Evolutionary conservation across 176 grass and related monocot species (phyloP), one percentile per base, ranked within the genome.

Genomic region (Aegilops umbellulata): DNA sequence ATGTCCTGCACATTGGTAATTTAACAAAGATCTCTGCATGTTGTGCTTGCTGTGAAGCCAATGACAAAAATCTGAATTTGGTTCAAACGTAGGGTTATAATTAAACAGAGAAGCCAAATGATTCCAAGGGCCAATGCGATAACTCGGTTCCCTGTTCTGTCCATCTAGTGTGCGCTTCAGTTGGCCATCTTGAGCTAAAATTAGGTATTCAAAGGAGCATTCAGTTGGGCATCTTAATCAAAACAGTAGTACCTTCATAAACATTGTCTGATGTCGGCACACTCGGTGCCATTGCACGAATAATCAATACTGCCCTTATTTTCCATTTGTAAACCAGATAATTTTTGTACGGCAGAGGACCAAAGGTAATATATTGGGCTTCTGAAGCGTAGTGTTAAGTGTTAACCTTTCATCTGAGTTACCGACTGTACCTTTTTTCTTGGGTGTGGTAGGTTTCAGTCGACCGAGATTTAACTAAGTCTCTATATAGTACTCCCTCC

Each of bases 41-140:
- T 79, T 63, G 31, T 65, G 72, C 60, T 58, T 58, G 55, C 55
- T 58, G 20, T 58, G 55, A 58, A 58, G 65, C 57, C 19, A 25
- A 85, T 76, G 55, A 58, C 55, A 58, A 24, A 87, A 73, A 57
- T 80, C 44, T 35, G 79, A 41, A 60, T 17, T 22, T 13, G 23
- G 72, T 72, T 71, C 30, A 82, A 39, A 63, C 65, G 68, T 53
- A 62, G 80, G 41, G 3, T 35, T 31, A 29, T 80, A 72, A 27
- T 80, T 83, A 87, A 83, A 80, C 73, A 80, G 80, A 83, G 7
- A 79, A 78, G 44, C 31, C 65, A 83, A 87, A 64, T 66, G 10
- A 53, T 75, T 90, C 58, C 80, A 87, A 83, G 73, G 44, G 86
- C 74, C 79, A 64, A 65, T 20, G 41, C 53, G 39, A 79, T 86